Evolutionary conservation across 768 basidiomycete species (phyloP).

Genomic region (Trametes cingulata): DNA sequence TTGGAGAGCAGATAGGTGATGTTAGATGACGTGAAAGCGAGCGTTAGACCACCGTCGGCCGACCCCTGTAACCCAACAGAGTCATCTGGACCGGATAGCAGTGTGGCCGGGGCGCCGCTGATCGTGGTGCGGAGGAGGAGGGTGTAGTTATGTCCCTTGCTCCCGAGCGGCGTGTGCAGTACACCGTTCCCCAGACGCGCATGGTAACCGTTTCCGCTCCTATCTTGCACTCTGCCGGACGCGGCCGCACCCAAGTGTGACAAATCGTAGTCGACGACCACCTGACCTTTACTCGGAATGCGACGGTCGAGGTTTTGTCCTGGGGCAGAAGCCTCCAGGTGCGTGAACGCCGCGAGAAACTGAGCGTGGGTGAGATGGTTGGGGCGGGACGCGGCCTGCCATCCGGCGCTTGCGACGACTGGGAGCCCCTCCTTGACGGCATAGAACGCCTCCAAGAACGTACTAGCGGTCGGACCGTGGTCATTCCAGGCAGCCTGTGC

Average conservation of each 20-base stretch:
- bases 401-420: conserved; percentile 25
- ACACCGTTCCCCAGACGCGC: conserved; percentile 15
- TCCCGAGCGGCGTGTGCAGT: conserved; percentile 25
- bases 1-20: conserved; percentile 24
- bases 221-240: conserved; percentile 11
- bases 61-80: conserved; percentile 17
- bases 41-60: conserved; percentile 15
- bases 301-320: conserved; percentile 30
- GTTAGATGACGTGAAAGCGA: conserved; percentile 29
- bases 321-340: conserved; percentile 23
- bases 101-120: conserved; percentile 6
- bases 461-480: conserved; percentile 31
- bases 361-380: conserved; percentile 28
- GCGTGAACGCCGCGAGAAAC: conserved; percentile 24
- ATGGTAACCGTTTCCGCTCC: conserved; percentile 28
- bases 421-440: conserved; percentile 28
- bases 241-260: background rate
- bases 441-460: conserved; percentile 30
- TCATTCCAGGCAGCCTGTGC: conserved; percentile 31
- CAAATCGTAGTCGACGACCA: conserved; percentile 23
- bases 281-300: conserved; percentile 19
- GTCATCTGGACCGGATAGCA: conserved; percentile 25
- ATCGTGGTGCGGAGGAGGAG: conserved; percentile 19
- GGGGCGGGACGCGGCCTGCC: conserved; percentile 29
- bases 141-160: conserved; percentile 30